A percentile compares a stretch with the other conserved stretches of the same genome.
Conservation (phyloP, 306 rosid species). For the Citrullus mucosospermus region DNA sequence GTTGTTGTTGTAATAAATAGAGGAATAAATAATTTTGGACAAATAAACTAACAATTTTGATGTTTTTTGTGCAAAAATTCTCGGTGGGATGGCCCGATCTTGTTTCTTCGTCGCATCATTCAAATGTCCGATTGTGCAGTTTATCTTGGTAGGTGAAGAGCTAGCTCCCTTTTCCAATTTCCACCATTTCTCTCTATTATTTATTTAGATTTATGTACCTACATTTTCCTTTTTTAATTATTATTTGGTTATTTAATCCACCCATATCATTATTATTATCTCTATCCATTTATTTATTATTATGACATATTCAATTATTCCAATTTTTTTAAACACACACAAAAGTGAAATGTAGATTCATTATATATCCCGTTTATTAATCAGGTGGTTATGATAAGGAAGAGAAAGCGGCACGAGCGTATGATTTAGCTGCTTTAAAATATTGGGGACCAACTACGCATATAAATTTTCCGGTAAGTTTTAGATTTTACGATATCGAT, state of each 20-base stretch:
- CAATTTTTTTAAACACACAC: neutral
- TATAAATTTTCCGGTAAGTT: conserved; percentile 86
- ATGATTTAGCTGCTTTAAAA: conserved; percentile 95
- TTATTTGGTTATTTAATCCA: neutral
- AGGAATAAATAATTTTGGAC: neutral
- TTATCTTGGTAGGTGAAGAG: conserved; percentile 81
- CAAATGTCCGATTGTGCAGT: conserved; percentile 30
- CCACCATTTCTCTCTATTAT: conserved; percentile 16
- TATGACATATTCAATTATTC: neutral
- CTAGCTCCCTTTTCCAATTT: conserved; percentile 13
- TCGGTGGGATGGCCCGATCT: conserved; percentile 2
- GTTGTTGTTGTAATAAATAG: neutral
- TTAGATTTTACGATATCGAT: too few species aligned
- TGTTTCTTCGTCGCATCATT: conserved; percentile 5
- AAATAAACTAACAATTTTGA: neutral
- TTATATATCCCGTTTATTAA: conserved; percentile 13
- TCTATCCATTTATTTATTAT: neutral
- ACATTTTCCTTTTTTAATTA: conserved; percentile 4
- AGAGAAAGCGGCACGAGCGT: conserved; percentile 96
- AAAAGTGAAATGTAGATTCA: neutral
- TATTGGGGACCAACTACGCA: conserved; percentile 99
- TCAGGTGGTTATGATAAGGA: conserved; percentile 98
- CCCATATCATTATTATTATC: neutral
- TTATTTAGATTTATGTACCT: conserved; percentile 10
- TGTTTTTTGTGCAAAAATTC: neutral